A percentile compares a stretch with the other conserved stretches of the same genome.
Conservation (phyloP, 2,329 filamentous ascomycete species). For the Fusarium begoniae region DNA sequence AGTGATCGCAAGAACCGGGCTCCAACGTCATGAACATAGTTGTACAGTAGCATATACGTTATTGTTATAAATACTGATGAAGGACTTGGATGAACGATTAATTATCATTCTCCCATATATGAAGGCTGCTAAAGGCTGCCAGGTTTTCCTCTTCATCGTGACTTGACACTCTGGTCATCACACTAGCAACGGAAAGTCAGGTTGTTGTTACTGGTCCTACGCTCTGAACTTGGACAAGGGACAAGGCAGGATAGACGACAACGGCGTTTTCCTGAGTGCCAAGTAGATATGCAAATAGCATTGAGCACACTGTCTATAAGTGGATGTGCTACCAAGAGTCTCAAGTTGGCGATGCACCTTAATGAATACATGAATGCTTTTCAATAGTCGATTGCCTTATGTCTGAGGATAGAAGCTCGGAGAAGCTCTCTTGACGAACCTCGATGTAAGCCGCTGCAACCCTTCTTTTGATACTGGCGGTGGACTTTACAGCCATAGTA, state of each 20-base stretch:
- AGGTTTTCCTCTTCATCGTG: constrained; percentile 32
- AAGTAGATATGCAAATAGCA: constrained; percentile 35
- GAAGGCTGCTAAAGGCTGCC: constrained; percentile 29
- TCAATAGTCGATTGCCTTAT: not conserved
- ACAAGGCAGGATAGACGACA: constrained; percentile 34
- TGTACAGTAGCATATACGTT: constrained; percentile 41
- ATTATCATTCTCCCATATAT: constrained; percentile 24
- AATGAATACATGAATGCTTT: constrained; percentile 44
- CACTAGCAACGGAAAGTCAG: constrained; percentile 8
- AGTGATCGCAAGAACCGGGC: constrained; percentile 45
- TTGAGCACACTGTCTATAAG: constrained; percentile 38
- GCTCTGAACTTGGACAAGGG: constrained; percentile 22
- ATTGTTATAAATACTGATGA: constrained; percentile 30
- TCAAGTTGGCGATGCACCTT: constrained; percentile 40
- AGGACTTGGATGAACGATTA: constrained; percentile 36
- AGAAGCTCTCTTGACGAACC: not conserved
- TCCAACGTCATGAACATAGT: constrained; percentile 38
- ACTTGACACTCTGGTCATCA: constrained; percentile 27
- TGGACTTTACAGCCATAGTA: not conserved
- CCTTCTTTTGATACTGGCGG: not conserved
- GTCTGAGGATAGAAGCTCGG: not conserved
- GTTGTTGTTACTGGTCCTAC: constrained; percentile 8
- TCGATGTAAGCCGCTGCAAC: not conserved
- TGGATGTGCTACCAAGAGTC: constrained; percentile 30
- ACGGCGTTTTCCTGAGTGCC: constrained; percentile 26